phyloP scores from a whole-genome alignment of 169 alveolate genomes.

The Babesia ovis region DNA sequence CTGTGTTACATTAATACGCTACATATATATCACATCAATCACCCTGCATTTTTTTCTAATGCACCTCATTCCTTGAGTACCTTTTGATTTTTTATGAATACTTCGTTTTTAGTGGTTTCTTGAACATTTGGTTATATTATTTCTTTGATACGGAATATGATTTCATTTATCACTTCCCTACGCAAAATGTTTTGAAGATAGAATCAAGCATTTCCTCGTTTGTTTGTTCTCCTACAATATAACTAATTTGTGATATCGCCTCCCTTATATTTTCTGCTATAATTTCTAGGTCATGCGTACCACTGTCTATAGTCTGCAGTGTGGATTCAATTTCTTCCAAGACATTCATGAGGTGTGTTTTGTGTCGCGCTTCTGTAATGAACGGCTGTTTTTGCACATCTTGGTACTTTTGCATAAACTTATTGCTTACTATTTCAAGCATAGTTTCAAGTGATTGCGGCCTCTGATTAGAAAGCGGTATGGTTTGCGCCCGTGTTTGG shows the following conservation, averaged over 20 bases:
- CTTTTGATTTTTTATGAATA: too few relatives aligned
- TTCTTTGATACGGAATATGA: background rate
- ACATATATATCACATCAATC: too few relatives aligned
- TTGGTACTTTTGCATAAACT: background rate
- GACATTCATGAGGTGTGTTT: conserved; percentile 48
- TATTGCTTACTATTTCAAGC: conserved; percentile 8
- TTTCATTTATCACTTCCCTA: conserved; percentile 39
- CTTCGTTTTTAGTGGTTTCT: background rate
- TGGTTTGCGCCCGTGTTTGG: background rate
- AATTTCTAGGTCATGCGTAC: conserved; percentile 41
- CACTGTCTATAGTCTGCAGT: background rate
- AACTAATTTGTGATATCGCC: conserved; percentile 30
- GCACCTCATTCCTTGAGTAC: background rate
- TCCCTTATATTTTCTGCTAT: conserved; percentile 59
- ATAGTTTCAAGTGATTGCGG: conserved; percentile 6
- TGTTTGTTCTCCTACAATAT: conserved; percentile 54
- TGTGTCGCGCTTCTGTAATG: conserved; percentile 55
- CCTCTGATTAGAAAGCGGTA: conserved; percentile 1
- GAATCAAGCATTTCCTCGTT: conserved; percentile 50
- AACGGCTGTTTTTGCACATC: conserved; percentile 21
- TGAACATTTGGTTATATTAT: too few relatives aligned
- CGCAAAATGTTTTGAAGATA: conserved; percentile 58
- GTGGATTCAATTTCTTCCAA: conserved; percentile 6
- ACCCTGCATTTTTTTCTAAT: too few relatives aligned
- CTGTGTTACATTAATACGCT: too few relatives aligned